phyloP scores from a whole-genome alignment of 352 stramenopile genomes.

The Phytophthora tentaculata region DNA sequence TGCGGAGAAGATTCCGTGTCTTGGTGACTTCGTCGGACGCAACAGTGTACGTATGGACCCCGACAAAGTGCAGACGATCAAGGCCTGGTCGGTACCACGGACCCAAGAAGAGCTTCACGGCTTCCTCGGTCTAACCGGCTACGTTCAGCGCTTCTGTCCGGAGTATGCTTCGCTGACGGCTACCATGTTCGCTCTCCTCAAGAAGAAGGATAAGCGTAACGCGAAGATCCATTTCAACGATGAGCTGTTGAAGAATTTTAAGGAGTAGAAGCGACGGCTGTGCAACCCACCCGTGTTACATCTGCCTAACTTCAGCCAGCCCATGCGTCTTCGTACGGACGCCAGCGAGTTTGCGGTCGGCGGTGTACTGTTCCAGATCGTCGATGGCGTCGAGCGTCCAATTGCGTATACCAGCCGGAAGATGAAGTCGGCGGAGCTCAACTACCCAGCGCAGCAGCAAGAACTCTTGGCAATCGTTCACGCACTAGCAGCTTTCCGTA shows the following conservation, averaged over 20 bases:
- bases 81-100: slow-evolving; percentile 1
- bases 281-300: background rate
- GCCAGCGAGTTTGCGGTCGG: slow-evolving; percentile 13
- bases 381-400: background rate
- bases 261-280: background rate
- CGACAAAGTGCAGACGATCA: slow-evolving; percentile 12
- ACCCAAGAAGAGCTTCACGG: slow-evolving; percentile 7
- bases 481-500: background rate
- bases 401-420: slow-evolving; percentile 14
- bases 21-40: slow-evolving; percentile 4
- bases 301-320: slow-evolving; percentile 7
- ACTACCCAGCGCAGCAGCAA: slow-evolving; percentile 17
- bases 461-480: slow-evolving; percentile 14
- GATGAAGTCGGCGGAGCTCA: slow-evolving; percentile 25
- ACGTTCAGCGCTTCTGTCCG: slow-evolving; percentile 5
- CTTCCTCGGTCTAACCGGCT: slow-evolving; percentile 3
- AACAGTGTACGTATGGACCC: slow-evolving; percentile 11
- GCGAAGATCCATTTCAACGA: background rate
- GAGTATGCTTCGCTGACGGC: slow-evolving; percentile 8
- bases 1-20: slow-evolving; percentile 1
- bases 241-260: background rate
- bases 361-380: background rate
- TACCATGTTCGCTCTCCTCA: slow-evolving; percentile 1
- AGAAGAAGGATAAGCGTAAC: slow-evolving; percentile 6
- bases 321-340: slow-evolving; percentile 8